These are phyloP conservation scores for Cryphonectria naterciae DNA, from an alignment of 2,329 filamentous ascomycete species.

Conservation along the genomic window DNA sequence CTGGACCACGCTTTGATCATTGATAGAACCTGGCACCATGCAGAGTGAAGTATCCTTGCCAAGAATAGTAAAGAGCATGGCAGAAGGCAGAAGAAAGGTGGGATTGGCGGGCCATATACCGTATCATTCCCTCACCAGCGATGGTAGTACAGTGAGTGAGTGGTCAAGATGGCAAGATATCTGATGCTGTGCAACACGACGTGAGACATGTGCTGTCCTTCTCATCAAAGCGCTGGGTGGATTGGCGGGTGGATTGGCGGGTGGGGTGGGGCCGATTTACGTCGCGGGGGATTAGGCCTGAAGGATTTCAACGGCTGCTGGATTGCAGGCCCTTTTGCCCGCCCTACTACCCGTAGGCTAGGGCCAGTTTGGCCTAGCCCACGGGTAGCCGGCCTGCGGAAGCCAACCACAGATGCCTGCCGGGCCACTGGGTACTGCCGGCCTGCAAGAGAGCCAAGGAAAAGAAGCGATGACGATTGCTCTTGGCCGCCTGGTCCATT, in stretches of 20 bases:
- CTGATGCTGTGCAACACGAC: not conserved
- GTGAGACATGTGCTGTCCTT: not conserved
- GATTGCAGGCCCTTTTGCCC: not conserved
- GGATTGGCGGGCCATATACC: not conserved
- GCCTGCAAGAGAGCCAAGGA: not conserved
- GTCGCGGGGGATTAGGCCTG: not conserved
- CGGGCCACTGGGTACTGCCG: not conserved
- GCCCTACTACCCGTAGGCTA: not conserved
- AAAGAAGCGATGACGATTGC: constrained; percentile 4
- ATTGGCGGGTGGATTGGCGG: too few relatives aligned
- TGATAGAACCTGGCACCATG: not conserved
- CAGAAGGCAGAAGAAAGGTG: not conserved
- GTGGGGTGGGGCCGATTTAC: not conserved
- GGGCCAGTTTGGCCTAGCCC: too few relatives aligned
- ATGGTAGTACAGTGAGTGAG: too few relatives aligned
- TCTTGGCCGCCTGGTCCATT: constrained; percentile 5
- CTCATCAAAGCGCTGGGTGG: too few relatives aligned
- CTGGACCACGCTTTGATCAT: not conserved
- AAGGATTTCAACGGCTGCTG: not conserved
- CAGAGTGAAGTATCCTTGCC: not conserved
- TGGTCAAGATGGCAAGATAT: not conserved
- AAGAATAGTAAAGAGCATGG: not conserved
- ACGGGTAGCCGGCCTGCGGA: too few relatives aligned
- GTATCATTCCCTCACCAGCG: not conserved
- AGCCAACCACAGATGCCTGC: not conserved